Evolutionary conservation across 345 rosid species (phyloP), one percentile per base, ranked within the genome.

Genomic region (Eucalyptus sp.): DNA sequence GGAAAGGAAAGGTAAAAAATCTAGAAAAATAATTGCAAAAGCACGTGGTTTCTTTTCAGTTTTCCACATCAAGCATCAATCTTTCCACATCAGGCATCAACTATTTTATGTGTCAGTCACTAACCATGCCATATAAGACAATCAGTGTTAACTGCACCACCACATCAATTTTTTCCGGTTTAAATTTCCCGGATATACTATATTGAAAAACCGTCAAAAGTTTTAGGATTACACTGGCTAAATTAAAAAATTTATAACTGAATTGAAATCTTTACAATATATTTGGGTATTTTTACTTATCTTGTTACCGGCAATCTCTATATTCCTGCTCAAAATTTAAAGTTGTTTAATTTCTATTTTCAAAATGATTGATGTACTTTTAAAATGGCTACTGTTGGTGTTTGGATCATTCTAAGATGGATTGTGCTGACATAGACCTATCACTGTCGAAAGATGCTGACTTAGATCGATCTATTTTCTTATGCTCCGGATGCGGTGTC

Each of bases 81-180:
- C 16, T 11, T 58, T 58, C 14, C 66, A 60, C 15, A 13, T 60
- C 3, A 4, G 12, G 1, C 11, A 24, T 8, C 62, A 25, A 56
- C 6, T 24, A 56, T 56, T 25, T 10, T 10, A 56, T 10, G 13
- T 56, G 6, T 56, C 68, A 27, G 2, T 6, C 7, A 10, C 13
- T 27, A 29, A 2, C 4, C 2, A 2, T 60, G 16, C 0, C 68
- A 1, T 16, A 29, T 27, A 60, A 3, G 0, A 60, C 1, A 27
- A 0, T 3, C 4, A 29, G 0, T 6, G 4, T 27, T 1, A 13
- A 29, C 1, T 60, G 3, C 31, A 27, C 8, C 8, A 12, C 16
- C 31, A 27, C 2, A 27, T 60, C 4, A 13, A 12, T 6, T 6
- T 11, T 60, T 60, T 60, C 15, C 7, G 1, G 0, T 60, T 29